These are phyloP conservation scores for Globisporangium splendens DNA, from an alignment of 352 stramenopile genomes.

Conservation along the genomic window DNA sequence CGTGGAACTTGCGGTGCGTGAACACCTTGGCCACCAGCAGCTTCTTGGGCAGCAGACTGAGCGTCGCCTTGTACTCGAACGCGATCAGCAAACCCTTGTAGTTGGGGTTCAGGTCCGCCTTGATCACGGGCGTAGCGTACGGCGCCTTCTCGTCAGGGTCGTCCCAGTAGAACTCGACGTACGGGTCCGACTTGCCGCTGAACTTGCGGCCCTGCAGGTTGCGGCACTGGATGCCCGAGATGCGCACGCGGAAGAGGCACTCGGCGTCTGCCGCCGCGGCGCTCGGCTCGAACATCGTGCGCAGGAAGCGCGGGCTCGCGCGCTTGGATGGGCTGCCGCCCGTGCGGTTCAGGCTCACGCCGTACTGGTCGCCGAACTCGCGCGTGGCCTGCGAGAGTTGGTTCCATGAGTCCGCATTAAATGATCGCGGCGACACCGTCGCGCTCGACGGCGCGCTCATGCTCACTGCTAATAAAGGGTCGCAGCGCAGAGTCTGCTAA, in stretches of 20 bases:
- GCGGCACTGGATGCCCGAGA: constrained; percentile 85
- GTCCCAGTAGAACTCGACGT: constrained; percentile 88
- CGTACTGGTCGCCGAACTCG: constrained; percentile 74
- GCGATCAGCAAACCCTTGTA: constrained; percentile 85
- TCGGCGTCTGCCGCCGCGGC: constrained; percentile 41
- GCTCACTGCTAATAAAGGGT: not conserved
- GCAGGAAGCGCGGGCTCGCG: constrained; percentile 61
- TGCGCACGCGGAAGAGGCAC: constrained; percentile 81
- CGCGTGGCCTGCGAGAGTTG: constrained; percentile 67
- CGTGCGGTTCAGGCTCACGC: constrained; percentile 20
- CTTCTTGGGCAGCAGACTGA: constrained; percentile 55
- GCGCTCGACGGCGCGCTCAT: constrained; percentile 34
- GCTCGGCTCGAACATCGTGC: constrained; percentile 57
- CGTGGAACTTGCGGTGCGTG: constrained; percentile 74
- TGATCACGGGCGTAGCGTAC: constrained; percentile 82
- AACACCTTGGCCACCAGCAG: constrained; percentile 78
- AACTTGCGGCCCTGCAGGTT: constrained; percentile 80
- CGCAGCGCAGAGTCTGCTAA: not conserved
- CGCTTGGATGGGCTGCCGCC: constrained; percentile 21
- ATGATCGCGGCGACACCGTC: constrained; percentile 35
- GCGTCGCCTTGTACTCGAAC: constrained; percentile 80
- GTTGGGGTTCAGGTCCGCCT: constrained; percentile 84
- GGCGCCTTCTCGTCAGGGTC: constrained; percentile 59
- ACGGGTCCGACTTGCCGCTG: constrained; percentile 83
- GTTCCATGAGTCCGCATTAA: constrained; percentile 67